Base-by-base conservation (phyloP, 768 basidiomycete species). In the Hericium rajendrae region DNA sequence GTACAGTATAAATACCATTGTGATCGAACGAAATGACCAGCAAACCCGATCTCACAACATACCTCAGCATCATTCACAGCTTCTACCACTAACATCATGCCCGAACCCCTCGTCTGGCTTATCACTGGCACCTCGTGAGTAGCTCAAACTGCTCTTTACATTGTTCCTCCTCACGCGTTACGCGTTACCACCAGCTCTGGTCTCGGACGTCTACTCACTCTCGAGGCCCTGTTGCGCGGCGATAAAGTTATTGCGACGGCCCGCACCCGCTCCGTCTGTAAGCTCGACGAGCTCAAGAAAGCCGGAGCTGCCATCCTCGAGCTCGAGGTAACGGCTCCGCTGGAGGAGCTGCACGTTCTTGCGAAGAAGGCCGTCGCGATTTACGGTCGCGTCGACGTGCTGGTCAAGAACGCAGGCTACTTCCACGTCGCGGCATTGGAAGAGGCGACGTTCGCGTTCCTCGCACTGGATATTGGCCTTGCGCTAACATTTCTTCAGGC, bases 211-310 rank as follows among this genome's bases (percentile, higher is more conserved):
- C 58, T 60, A n/a, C 53, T 64, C 38, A 58, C 52, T 4, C 56
- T 58, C 15, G 56, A 58, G 16, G 63, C 56, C 6, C 56, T 64
- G 38, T 28, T 37, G 15, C 56, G 61, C 38, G 63, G 63, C 38
- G 63, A 64, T 32, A 62, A 58, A 22, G 61, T 64, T 48, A 62
- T 64, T 51, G 60, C 61, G 38, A 62, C 63, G 5, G 51, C 54
- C 26, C 60, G 63, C 38, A 18, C 38, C n/a, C 40, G 38, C 4
- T 60, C 59, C 6, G 18, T 60, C 18, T 32, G 20, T 11, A 40
- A 72, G 52, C 68, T 75, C 26, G 68, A 69, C 1, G 70, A 68
- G 41, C 59, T 73, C 18, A 62, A 65, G 53, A 51, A 53, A 2
- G 40, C 53, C 2, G 71, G 66, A 11, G 69, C 69, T 2, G 58